phyloP scores from a whole-genome alignment of 257 asterid genomes.

The Przewalskia tangutica region DNA sequence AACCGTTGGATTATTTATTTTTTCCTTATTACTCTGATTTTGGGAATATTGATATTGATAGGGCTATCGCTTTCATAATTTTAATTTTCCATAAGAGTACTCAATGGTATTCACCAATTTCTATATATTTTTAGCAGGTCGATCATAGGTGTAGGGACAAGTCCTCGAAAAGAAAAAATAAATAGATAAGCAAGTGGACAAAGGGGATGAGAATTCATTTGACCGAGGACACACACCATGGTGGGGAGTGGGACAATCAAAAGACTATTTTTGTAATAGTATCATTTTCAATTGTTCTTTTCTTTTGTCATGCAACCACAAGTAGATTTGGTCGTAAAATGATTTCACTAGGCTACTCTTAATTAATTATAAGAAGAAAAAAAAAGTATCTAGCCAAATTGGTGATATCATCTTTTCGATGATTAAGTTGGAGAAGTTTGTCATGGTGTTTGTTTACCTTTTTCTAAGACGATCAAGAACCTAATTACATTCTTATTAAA shows the following conservation, averaged over 20 bases:
- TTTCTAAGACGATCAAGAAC: too few relatives aligned
- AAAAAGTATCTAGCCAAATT: background rate
- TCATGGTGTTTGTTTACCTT: too few relatives aligned
- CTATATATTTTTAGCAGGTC: background rate
- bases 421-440: background rate
- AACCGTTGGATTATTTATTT: conserved; percentile 28
- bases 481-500: too few relatives aligned
- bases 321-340: background rate
- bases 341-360: background rate
- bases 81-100: background rate
- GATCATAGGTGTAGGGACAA: background rate
- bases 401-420: background rate
- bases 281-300: background rate
- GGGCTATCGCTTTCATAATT: conserved; percentile 12
- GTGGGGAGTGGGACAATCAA: conserved; percentile 4
- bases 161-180: background rate
- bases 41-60: background rate
- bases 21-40: conserved; percentile 1
- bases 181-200: conserved; percentile 2
- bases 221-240: background rate
- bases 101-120: background rate
- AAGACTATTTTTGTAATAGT: background rate
- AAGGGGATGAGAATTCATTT: background rate
- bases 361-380: background rate
- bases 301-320: background rate